Evolutionary conservation across 108 stramenopile genomes (phyloP), one percentile per base, ranked within the genome.

Genomic region (Aurantiochytrium sp.): DNA sequence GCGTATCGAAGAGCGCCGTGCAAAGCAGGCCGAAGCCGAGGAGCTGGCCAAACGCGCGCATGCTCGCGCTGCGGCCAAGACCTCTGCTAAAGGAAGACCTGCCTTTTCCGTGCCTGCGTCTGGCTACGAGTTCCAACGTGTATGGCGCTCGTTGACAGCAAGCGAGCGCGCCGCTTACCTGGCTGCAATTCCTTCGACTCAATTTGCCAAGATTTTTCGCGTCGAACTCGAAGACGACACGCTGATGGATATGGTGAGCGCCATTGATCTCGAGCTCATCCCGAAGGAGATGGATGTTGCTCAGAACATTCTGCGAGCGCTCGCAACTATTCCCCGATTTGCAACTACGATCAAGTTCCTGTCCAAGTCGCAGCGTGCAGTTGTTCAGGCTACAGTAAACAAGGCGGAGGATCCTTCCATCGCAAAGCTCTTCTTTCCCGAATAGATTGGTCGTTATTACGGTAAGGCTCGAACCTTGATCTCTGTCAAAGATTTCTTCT

Each of bases 201-300:
- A 53, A 16, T 47, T 3, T 53, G 49, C 45, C 23, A 83, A 83
- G 76, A 53, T 83, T 18, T 83, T 83, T 28, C 45, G 51, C 25
- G 76, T 83, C 28, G 76, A 83, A 4, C 76, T 83, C 76, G 76
- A 83, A 23, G 76, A 83, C 51, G 76, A 83, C n/a, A 83, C 51
- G 16, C 76, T 83, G 16, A 83, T 83, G 76, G 76, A 83, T 0
- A 83, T 83, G 49, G 49, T 83, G n/a, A 35, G 10, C 12, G 51
- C 28, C 1, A 47, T 83, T 12, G 6, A 6, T 10, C 12, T 16
- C 6, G 76, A 53, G 18, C 51, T 83, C 4, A 47, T 83, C 25
- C 49, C 45, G 49, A 21, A 83, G 19, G 76, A 83, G 10, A 83
- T 83, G 49, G 76, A 47, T 23, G 76, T 83, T 12, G 76, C 51